These are phyloP conservation scores for Fusarium keratoplasticum DNA, from an alignment of 2,329 filamentous ascomycete genomes.

Conservation along the genomic window DNA sequence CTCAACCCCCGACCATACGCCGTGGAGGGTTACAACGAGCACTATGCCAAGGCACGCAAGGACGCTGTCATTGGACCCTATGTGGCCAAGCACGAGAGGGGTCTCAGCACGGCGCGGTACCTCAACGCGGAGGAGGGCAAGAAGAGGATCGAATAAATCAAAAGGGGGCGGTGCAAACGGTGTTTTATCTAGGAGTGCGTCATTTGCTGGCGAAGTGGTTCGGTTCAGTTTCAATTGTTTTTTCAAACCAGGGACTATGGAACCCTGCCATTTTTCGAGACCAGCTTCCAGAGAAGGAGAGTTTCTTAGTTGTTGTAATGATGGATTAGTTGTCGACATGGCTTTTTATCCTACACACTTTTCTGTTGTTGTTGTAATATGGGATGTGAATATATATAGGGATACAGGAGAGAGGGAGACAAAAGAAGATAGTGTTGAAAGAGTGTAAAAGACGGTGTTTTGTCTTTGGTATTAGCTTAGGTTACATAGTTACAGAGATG, in stretches of 20 bases:
- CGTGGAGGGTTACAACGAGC: slow-evolving; percentile 88
- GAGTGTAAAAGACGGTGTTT: background rate
- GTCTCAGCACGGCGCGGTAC: slow-evolving; percentile 84
- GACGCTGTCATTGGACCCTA: slow-evolving; percentile 84
- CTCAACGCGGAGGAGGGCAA: slow-evolving; percentile 95
- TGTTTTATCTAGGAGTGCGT: slow-evolving; percentile 14
- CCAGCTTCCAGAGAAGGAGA: slow-evolving; percentile 3
- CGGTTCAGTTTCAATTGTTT: slow-evolving; percentile 11
- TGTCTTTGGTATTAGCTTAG: slow-evolving; percentile 28
- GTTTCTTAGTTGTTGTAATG: slow-evolving; percentile 31
- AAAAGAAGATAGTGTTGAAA: background rate
- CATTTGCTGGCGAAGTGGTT: slow-evolving; percentile 10
- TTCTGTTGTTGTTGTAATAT: slow-evolving; percentile 25
- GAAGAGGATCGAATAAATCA: slow-evolving; percentile 87
- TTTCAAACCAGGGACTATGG: slow-evolving; percentile 11
- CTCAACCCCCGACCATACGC: slow-evolving; percentile 90
- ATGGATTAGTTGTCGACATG: slow-evolving; percentile 27
- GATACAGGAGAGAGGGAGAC: slow-evolving; percentile 2
- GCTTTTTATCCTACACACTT: slow-evolving; percentile 14
- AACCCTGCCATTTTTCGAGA: slow-evolving; percentile 11
- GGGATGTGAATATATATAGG: slow-evolving; percentile 16
- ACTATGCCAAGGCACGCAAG: slow-evolving; percentile 83
- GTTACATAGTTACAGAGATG: slow-evolving; percentile 22
- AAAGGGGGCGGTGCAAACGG: slow-evolving; percentile 1
- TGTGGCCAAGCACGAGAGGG: slow-evolving; percentile 77